Evolutionary conservation across 306 rosid genomes (phyloP), one percentile per base, ranked within the genome.

Genomic region (Chamaecrista fasciculata): DNA sequence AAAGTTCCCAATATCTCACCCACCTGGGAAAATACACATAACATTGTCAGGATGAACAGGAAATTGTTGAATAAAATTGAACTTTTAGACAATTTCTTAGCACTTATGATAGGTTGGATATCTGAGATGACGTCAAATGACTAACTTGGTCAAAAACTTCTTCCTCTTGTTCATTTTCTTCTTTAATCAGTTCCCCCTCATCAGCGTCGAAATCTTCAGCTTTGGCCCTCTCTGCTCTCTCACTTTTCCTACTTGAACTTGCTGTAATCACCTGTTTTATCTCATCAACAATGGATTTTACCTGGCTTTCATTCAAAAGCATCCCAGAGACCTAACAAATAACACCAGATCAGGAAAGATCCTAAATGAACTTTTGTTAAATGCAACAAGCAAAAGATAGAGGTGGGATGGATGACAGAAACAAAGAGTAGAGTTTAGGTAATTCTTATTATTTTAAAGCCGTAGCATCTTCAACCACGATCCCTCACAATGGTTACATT

Each of bases 91-190:
- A n/a, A n/a, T n/a, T n/a, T n/a, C n/a, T n/a, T n/a, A n/a, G n/a
- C n/a, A n/a, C n/a, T n/a, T n/a, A n/a, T n/a, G n/a, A n/a, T n/a
- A n/a, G n/a, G n/a, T n/a, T n/a, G n/a, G n/a, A n/a, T n/a, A n/a
- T n/a, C n/a, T n/a, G n/a, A n/a, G n/a, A n/a, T n/a, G n/a, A n/a
- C n/a, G n/a, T n/a, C n/a, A 46, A 37, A 60, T 29, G 71, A 78
- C 90, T 80, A 66, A 95, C 99, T 92, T 91, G 99, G 51, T 95
- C 99, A 81, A 95, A 95, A 76, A 95, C 97, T 91, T 91, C 99
- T 75, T 95, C 99, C 86, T 95, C 99, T 73, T 89, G 97, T 69
- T 95, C 99, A 84, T 95, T 95, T 87, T 95, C 99, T 81, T 93
- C 98, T 66, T 88, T 89, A 73, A 93, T 89, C 55, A 93, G 69